Evolutionary conservation across 306 rosid species (phyloP).

Genomic region (Fragaria nilgerrensis): DNA sequence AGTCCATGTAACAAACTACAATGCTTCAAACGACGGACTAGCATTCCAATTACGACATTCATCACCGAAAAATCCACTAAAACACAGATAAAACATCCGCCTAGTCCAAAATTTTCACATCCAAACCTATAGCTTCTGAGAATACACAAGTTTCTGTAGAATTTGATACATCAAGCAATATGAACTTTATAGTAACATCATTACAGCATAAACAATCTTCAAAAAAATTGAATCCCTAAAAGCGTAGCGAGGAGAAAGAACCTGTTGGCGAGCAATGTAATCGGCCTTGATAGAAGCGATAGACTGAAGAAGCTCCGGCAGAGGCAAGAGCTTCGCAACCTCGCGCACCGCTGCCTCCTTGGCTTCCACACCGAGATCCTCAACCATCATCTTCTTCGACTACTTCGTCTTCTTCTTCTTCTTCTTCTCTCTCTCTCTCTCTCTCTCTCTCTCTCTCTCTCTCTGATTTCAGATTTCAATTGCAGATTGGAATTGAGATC

Average conservation of each 20-base stretch:
- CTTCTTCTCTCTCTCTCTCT: no score
- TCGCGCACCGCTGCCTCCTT: constrained; percentile 94
- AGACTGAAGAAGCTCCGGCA: constrained; percentile 90
- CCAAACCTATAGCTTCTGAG: no score
- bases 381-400: constrained; percentile 59
- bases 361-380: constrained; percentile 94
- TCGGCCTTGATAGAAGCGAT: constrained; percentile 89
- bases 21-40: neutral
- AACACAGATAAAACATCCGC: no score
- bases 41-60: no score
- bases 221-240: neutral
- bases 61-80: neutral
- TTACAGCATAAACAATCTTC: neutral
- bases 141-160: neutral
- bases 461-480: no score
- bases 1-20: neutral
- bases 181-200: neutral
- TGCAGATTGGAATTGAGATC: no score
- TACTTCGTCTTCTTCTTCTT: neutral
- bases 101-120: no score
- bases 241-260: constrained; percentile 10
- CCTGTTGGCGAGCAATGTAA: constrained; percentile 97
- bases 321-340: constrained; percentile 90
- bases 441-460: no score
- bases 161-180: neutral